Evolutionary conservation across 2,329 filamentous ascomycete species (phyloP).

Genomic region (Diaporthe vexans): DNA sequence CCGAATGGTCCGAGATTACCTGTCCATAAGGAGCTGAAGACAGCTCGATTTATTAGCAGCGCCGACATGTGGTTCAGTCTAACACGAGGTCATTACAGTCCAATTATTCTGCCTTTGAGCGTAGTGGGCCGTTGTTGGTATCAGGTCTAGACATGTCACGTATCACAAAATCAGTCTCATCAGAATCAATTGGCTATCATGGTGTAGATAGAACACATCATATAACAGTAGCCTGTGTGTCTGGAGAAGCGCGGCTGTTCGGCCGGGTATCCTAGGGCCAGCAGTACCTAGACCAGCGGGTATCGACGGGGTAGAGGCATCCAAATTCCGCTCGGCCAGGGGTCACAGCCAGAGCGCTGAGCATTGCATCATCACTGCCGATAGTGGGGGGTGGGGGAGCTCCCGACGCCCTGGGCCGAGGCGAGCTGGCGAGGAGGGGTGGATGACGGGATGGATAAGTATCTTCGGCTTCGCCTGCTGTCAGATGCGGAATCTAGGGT

Average conservation of each 20-base stretch:
- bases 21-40: too few species aligned
- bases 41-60: too few species aligned
- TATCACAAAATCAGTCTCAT: background rate
- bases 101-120: too few species aligned
- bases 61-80: too few species aligned
- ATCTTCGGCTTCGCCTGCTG: slow-evolving; percentile 16
- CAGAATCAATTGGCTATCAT: background rate
- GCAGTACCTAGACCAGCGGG: background rate
- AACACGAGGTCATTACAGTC: too few species aligned
- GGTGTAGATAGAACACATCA: background rate
- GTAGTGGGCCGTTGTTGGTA: background rate
- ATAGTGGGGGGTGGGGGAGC: slow-evolving; percentile 7
- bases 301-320: background rate
- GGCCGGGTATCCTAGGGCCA: slow-evolving; percentile 11
- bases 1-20: too few species aligned
- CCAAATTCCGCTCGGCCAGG: background rate
- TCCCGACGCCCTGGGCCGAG: slow-evolving; percentile 19
- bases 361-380: slow-evolving; percentile 34
- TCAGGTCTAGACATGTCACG: background rate
- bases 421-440: background rate
- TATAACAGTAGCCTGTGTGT: background rate
- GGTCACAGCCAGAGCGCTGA: background rate
- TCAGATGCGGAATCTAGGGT: background rate
- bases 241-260: background rate
- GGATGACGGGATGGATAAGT: slow-evolving; percentile 24